These are phyloP conservation scores for Orbilia ellipsospora DNA, from an alignment of 2,329 filamentous ascomycete species.

Conservation along the genomic window DNA sequence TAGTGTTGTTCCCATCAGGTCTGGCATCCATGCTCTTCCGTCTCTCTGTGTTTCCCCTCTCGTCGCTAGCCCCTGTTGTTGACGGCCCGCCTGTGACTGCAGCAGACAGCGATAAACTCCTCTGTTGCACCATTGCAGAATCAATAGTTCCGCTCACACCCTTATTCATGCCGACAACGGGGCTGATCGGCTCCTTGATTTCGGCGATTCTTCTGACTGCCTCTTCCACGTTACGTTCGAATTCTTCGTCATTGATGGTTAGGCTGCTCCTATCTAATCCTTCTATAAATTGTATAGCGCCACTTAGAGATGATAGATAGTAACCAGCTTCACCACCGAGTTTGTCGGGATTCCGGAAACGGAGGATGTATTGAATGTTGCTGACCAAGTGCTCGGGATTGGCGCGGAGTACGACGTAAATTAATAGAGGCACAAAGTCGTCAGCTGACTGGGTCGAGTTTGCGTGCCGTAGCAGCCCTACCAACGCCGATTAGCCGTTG, in stretches of 20 bases:
- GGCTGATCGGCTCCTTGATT: constrained; percentile 51
- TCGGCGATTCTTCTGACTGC: constrained; percentile 94
- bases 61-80: constrained; percentile 56
- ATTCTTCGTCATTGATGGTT: constrained; percentile 93
- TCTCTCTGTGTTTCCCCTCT: constrained; percentile 66
- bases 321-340: constrained; percentile 97
- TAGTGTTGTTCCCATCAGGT: constrained; percentile 66
- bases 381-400: constrained; percentile 96
- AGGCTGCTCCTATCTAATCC: constrained; percentile 92
- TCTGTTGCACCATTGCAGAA: constrained; percentile 63
- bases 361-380: constrained; percentile 96
- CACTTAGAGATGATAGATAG: constrained; percentile 90
- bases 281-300: constrained; percentile 95
- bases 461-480: constrained; percentile 86
- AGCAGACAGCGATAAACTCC: constrained; percentile 61
- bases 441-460: constrained; percentile 96
- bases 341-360: constrained; percentile 97
- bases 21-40: constrained; percentile 62
- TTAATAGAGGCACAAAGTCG: constrained; percentile 92
- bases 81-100: constrained; percentile 64
- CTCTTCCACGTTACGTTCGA: constrained; percentile 94
- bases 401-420: constrained; percentile 93
- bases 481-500: background rate
- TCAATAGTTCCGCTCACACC: constrained; percentile 8
- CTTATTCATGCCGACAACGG: constrained; percentile 34